A percentile compares a stretch with the other conserved stretches of the same genome.
phyloP scores from a whole-genome alignment of 164 flowering plant genomes.

The Magnolia sinica region DNA sequence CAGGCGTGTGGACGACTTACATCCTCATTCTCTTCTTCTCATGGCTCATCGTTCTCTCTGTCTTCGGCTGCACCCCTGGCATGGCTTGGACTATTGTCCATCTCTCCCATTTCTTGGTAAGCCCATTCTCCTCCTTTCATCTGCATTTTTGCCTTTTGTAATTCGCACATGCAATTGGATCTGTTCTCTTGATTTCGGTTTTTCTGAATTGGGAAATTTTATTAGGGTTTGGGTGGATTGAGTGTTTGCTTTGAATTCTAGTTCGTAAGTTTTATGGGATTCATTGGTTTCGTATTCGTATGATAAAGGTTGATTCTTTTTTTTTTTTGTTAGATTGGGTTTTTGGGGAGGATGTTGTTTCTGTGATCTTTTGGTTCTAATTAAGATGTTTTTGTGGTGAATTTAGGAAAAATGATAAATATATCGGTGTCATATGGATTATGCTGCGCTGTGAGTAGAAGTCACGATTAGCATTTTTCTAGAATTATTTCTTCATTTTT shows the following conservation, averaged over 20 bases:
- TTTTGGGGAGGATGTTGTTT: neutral
- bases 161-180: neutral
- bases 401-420: no score
- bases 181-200: neutral
- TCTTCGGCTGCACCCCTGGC: slow-evolving; percentile 64
- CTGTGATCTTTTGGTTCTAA: neutral
- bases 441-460: no score
- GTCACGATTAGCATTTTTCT: no score
- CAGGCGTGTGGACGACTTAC: slow-evolving; percentile 73
- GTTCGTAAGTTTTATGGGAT: neutral
- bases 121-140: neutral
- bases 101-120: slow-evolving; percentile 56
- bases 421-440: no score
- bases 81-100: slow-evolving; percentile 75
- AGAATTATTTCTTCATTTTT: neutral
- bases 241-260: neutral
- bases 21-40: slow-evolving; percentile 61
- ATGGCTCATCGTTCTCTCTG: slow-evolving; percentile 56
- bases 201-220: neutral
- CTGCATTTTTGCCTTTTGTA: neutral
- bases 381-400: neutral
- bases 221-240: neutral
- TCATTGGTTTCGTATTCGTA: neutral
- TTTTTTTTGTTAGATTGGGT: neutral
- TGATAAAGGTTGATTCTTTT: neutral